phyloP scores from a whole-genome alignment of 108 stramenopile genomes.

The Pelagomonas calceolata region DNA sequence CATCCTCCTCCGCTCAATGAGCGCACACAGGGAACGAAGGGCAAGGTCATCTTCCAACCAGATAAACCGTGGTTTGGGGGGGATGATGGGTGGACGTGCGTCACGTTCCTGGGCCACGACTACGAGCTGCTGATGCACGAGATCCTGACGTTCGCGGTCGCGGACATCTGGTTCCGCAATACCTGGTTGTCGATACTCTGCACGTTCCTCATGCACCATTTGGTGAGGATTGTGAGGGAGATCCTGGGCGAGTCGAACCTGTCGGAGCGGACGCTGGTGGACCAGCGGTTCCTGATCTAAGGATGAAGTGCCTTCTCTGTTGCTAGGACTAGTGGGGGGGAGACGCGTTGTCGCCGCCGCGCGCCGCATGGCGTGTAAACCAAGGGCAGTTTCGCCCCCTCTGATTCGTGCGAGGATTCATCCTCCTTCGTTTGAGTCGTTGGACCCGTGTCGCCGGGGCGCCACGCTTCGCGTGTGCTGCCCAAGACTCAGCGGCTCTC shows the following conservation, averaged over 20 bases:
- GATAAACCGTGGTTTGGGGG: conserved; percentile 25
- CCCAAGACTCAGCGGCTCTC: too few species aligned
- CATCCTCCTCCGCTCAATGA: background rate
- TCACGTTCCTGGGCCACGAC: conserved; percentile 51
- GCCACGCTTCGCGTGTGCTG: too few species aligned
- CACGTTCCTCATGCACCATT: conserved; percentile 44
- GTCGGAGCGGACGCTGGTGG: conserved; percentile 47
- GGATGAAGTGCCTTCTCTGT: too few species aligned
- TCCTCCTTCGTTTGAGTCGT: too few species aligned
- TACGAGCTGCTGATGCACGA: conserved; percentile 50
- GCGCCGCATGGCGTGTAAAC: too few species aligned
- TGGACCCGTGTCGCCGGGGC: too few species aligned
- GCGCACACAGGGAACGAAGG: background rate
- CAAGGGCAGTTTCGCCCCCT: too few species aligned
- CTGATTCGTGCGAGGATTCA: too few species aligned
- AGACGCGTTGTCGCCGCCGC: too few species aligned
- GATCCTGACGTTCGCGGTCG: conserved; percentile 45
- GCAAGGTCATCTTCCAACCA: conserved; percentile 38
- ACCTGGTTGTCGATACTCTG: conserved; percentile 35
- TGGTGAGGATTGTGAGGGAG: conserved; percentile 19
- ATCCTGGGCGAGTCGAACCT: conserved; percentile 45
- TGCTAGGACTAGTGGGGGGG: too few species aligned
- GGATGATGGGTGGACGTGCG: conserved; percentile 32
- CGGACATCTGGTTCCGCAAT: conserved; percentile 45
- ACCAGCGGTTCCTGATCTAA: conserved; percentile 48